Evolutionary conservation across 306 rosid genomes (phyloP).

Genomic region (Astragalus glycyphyllos): DNA sequence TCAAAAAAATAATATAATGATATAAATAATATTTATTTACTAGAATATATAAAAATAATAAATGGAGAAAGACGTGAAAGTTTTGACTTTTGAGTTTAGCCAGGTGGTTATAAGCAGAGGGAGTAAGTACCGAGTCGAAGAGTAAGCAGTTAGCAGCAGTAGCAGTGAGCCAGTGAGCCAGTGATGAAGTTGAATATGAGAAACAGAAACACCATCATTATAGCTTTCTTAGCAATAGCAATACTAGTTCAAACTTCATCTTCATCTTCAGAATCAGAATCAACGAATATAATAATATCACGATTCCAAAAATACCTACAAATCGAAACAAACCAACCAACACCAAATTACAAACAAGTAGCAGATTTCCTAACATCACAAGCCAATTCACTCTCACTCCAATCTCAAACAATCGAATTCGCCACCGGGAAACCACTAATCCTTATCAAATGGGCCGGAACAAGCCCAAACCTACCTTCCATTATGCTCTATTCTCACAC

Average conservation of each 20-base stretch:
- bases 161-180: background rate
- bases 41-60: too few relatives aligned
- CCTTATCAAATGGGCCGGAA: conserved; percentile 82
- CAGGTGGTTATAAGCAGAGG: too few relatives aligned
- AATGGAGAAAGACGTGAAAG: too few relatives aligned
- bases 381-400: conserved; percentile 71
- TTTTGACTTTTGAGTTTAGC: too few relatives aligned
- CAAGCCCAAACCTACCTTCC: conserved; percentile 66
- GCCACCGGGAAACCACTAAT: conserved; percentile 69
- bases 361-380: conserved; percentile 60
- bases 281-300: conserved; percentile 46
- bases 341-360: conserved; percentile 67
- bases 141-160: too few relatives aligned
- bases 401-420: conserved; percentile 68
- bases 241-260: background rate
- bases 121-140: too few relatives aligned
- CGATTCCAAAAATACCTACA: conserved; percentile 82
- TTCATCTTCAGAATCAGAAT: conserved; percentile 34
- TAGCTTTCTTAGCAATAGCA: conserved; percentile 17
- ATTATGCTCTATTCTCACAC: conserved; percentile 91
- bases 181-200: background rate
- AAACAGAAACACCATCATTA: conserved; percentile 6
- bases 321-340: conserved; percentile 87
- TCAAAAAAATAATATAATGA: too few relatives aligned
- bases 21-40: too few relatives aligned